Evolutionary conservation across 148 eudicot species (phyloP).

Genomic region (Salicornia ramosissima): DNA sequence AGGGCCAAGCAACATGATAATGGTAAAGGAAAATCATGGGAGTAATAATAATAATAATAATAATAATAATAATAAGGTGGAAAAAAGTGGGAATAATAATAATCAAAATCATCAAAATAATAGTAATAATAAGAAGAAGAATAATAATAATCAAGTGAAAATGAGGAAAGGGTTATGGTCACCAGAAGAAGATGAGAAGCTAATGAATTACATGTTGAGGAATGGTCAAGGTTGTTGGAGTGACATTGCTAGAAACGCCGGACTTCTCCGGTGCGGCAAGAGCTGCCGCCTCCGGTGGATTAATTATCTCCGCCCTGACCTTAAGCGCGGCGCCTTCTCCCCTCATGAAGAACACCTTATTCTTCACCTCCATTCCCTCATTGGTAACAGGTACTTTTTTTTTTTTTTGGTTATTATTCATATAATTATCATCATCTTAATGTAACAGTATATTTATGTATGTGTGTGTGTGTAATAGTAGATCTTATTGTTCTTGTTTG

Average conservation of each 20-base stretch:
- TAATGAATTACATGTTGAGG: constrained; percentile 60
- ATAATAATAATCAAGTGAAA: constrained; percentile 18
- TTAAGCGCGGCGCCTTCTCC: constrained; percentile 73
- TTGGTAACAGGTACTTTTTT: constrained; percentile 59
- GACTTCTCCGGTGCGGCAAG: constrained; percentile 67
- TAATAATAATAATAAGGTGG: constrained; percentile 13
- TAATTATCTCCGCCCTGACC: constrained; percentile 68
- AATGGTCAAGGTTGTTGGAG: constrained; percentile 80
- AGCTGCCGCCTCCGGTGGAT: constrained; percentile 79
- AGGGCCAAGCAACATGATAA: not conserved
- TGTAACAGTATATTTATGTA: too few relatives aligned
- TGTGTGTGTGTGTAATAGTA: too few relatives aligned
- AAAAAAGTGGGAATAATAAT: constrained; percentile 18
- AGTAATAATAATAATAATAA: not conserved
- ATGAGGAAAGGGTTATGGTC: constrained; percentile 78
- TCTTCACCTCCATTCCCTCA: constrained; percentile 60
- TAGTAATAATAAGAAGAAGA: not conserved
- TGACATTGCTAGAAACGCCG: constrained; percentile 69
- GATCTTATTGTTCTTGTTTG: too few relatives aligned
- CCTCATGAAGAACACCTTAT: constrained; percentile 60
- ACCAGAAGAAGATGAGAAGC: constrained; percentile 79
- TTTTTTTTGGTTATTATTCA: too few relatives aligned
- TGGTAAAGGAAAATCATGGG: constrained; percentile 1
- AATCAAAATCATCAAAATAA: too few relatives aligned
- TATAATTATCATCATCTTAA: too few relatives aligned